These are phyloP conservation scores for Petunia secreta DNA, from an alignment of 257 asterid species.

Conservation along the genomic window DNA sequence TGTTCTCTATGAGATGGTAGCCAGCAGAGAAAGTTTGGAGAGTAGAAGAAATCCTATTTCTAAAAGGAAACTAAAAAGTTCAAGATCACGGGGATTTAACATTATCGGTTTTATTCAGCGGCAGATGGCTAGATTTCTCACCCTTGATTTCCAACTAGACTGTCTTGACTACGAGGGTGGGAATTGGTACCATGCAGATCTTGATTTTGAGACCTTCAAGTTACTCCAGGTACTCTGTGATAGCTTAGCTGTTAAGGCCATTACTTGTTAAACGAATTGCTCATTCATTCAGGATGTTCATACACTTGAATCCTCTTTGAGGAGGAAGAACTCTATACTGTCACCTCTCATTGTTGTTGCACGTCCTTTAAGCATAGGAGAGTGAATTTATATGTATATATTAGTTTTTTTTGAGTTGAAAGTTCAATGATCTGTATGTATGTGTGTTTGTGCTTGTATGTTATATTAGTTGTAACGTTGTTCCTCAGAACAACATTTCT, in stretches of 20 bases:
- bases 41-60: constrained; percentile 59
- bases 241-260: background rate
- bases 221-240: constrained; percentile 73
- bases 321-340: background rate
- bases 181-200: constrained; percentile 98
- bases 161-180: constrained; percentile 86
- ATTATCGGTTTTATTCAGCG: constrained; percentile 87
- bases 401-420: background rate
- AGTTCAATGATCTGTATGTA: background rate
- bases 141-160: constrained; percentile 89
- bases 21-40: constrained; percentile 87
- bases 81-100: constrained; percentile 67
- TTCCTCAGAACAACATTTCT: constrained; percentile 4
- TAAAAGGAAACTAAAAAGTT: constrained; percentile 57
- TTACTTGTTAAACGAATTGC: background rate
- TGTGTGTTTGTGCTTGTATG: background rate
- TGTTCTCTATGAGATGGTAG: constrained; percentile 97
- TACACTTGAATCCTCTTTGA: background rate
- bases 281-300: constrained; percentile 4
- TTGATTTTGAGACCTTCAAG: constrained; percentile 90
- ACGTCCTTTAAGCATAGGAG: background rate
- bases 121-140: constrained; percentile 83
- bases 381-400: background rate
- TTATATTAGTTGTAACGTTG: background rate
- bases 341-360: constrained; percentile 3